Conservation (phyloP, 495 filamentous ascomycete species). For the Hyaloscypha bicolor region DNA sequence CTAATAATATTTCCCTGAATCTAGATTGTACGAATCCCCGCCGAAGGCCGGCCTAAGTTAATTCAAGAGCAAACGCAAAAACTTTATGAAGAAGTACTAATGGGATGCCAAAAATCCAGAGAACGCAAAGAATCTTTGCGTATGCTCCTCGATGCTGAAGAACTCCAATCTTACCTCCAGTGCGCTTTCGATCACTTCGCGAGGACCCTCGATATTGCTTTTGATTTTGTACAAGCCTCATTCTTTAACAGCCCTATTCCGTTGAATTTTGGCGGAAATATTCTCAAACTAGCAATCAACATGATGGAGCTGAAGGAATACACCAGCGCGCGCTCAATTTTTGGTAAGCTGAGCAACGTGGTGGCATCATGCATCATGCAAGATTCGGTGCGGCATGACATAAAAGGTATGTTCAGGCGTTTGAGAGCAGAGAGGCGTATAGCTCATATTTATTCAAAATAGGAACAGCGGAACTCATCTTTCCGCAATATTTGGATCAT, state of each 20-base stretch:
- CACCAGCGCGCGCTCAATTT: neutral
- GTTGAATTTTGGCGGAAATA: conserved; percentile 38
- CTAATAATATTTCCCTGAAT: no score
- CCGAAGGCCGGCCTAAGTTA: conserved; percentile 19
- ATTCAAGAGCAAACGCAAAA: conserved; percentile 29
- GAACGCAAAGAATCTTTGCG: conserved; percentile 25
- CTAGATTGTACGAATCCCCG: conserved; percentile 34
- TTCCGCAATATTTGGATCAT: conserved; percentile 32
- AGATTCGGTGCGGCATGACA: conserved; percentile 47
- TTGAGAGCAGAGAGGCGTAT: no score
- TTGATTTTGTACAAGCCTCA: conserved; percentile 44
- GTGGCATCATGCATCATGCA: conserved; percentile 58
- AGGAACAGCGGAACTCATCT: conserved; percentile 35
- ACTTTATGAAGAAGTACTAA: conserved; percentile 27
- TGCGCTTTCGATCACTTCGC: conserved; percentile 42
- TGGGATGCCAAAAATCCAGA: conserved; percentile 20
- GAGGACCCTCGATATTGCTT: conserved; percentile 36
- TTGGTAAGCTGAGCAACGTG: conserved; percentile 40
- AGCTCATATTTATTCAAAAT: neutral
- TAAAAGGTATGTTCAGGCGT: conserved; percentile 41
- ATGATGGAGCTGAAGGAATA: conserved; percentile 16
- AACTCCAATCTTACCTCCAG: conserved; percentile 40
- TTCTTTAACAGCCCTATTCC: conserved; percentile 43
- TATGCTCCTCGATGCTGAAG: conserved; percentile 39
- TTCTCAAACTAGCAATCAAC: conserved; percentile 34